These are phyloP conservation scores for Exophiala lecanii-corni DNA, from an alignment of 2,329 filamentous ascomycete species.

Conservation along the genomic window DNA sequence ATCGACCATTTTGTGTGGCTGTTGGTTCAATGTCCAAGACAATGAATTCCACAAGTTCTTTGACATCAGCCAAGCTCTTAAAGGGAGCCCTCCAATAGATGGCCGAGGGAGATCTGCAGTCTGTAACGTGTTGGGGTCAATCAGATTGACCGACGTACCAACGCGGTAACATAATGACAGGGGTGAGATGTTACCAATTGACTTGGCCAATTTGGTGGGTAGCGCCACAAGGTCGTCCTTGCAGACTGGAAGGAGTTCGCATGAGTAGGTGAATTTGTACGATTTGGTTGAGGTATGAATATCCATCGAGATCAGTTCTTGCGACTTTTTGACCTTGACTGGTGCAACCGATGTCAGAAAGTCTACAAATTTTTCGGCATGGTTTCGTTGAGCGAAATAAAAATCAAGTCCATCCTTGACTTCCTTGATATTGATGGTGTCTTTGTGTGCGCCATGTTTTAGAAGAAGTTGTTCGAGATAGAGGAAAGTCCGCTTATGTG, in stretches of 20 bases:
- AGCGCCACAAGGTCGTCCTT: conserved; percentile 96
- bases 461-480: conserved; percentile 91
- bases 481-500: conserved; percentile 83
- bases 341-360: conserved; percentile 80
- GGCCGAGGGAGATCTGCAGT: conserved; percentile 74
- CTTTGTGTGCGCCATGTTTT: conserved; percentile 84
- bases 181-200: conserved; percentile 81
- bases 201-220: conserved; percentile 82
- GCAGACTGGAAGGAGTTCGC: conserved; percentile 88
- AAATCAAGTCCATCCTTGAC: conserved; percentile 95
- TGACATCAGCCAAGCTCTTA: conserved; percentile 72
- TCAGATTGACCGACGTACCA: conserved; percentile 80
- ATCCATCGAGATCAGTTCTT: conserved; percentile 91
- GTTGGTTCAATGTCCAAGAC: conserved; percentile 88
- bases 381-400: conserved; percentile 83
- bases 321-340: conserved; percentile 73
- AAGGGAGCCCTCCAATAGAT: conserved; percentile 93
- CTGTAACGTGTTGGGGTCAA: conserved; percentile 88
- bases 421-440: conserved; percentile 98
- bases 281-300: conserved; percentile 83
- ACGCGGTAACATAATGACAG: conserved; percentile 81
- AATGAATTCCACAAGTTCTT: conserved; percentile 85
- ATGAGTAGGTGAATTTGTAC: conserved; percentile 91
- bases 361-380: conserved; percentile 88
- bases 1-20: conserved; percentile 71